Conservation (phyloP, 1,284 basidiomycete genomes). For the Ceratobasidium sp. region DNA sequence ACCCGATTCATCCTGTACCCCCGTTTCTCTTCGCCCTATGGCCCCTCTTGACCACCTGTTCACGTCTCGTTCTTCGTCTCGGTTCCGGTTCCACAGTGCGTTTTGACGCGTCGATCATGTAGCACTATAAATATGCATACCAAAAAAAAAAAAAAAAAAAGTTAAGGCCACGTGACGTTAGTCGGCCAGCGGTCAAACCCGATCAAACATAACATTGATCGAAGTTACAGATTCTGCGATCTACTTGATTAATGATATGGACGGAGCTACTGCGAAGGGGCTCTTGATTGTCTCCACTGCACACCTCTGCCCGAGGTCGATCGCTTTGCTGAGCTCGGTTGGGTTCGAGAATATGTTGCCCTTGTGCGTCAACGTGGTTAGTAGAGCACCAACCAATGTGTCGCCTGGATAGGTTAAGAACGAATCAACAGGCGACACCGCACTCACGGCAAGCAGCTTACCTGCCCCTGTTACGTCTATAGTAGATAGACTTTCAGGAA, state of each 20-base stretch:
- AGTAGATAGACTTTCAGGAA: constrained; percentile 60
- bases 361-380: constrained; percentile 64
- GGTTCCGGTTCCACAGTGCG: too few species aligned
- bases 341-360: constrained; percentile 60
- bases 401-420: background rate
- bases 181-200: background rate
- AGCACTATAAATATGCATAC: too few species aligned
- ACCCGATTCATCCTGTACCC: too few species aligned
- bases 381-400: constrained; percentile 49
- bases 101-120: too few species aligned
- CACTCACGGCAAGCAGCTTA: constrained; percentile 57
- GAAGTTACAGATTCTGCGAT: background rate
- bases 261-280: constrained; percentile 71
- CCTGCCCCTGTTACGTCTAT: constrained; percentile 89
- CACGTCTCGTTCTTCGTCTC: too few species aligned
- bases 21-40: too few species aligned
- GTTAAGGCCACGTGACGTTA: constrained; percentile 3
- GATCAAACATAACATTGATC: background rate
- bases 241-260: constrained; percentile 56
- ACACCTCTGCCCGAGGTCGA: constrained; percentile 69
- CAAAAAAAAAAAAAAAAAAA: background rate
- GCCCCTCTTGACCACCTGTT: too few species aligned
- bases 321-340: constrained; percentile 57
- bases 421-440: background rate
- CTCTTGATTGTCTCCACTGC: constrained; percentile 73